Base-by-base conservation (phyloP, 176 grass and related monocot genomes). In the Saccharum officinarum region DNA sequence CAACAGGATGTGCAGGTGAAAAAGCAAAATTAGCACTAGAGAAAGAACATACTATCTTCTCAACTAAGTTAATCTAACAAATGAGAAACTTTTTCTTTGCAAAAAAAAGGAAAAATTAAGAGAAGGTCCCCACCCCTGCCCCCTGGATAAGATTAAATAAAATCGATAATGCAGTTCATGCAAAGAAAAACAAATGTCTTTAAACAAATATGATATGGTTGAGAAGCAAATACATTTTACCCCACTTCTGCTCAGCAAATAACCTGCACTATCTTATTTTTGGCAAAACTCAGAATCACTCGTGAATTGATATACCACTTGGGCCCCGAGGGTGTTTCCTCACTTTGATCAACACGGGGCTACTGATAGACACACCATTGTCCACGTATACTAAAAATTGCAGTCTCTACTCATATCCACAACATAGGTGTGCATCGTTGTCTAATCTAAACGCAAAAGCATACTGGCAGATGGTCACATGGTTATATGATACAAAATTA, bases 401-500 rank as follows among this genome's bases (percentile, higher is more conserved):
- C 77, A 80, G 23, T 49, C 38, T 75, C 68, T 71, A 76, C 7
- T 25, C 34, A 77, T 79, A 54, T 76, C 80, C 38, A 84, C 50
- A 74, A 68, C 28, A 87, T 69, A 83, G 30, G 47, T 74, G 33
- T 66, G 30, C n/a, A 61, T 45, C 87, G 71, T 36, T 91, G 62
- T 70, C 76, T 66, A 76, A 80, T 87, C 80, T 63, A 76, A 75
- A 84, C 31, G 13, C n/a, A 70, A 84, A 84, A 70, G 31, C n/a
- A 76, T 84, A 69, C 36, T 70, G 40, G 67, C 50, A 87, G 60
- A 47, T 78, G 66, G 67, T 50, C 73, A 66, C 46, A 72, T 63
- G 25, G 36, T 20, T 59, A 57, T 14, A 46, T 54, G 75, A 87
- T 69, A 83, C 68, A 72, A 80, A 44, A 79, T 44, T 71, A 47